Evolutionary conservation across 2,329 filamentous ascomycete species (phyloP).

Genomic region (Albifimbria verrucaria): DNA sequence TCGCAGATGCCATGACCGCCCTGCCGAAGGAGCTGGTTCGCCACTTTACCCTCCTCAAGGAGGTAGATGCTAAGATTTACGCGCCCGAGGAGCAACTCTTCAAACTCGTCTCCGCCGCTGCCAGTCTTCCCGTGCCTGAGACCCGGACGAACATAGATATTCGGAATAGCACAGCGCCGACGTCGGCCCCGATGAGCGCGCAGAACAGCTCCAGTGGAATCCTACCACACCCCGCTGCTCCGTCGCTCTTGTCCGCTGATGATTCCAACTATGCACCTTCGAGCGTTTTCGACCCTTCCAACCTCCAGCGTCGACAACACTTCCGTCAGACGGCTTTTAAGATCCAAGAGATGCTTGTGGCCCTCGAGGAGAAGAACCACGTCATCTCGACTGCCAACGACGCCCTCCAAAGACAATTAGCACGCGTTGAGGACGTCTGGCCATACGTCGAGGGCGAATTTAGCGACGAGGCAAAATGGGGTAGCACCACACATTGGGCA

Average conservation of each 20-base stretch:
- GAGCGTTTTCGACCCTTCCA: constrained; percentile 50
- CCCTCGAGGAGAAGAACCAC: constrained; percentile 96
- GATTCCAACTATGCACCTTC: constrained; percentile 39
- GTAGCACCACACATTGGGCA: constrained; percentile 91
- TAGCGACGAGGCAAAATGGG: constrained; percentile 90
- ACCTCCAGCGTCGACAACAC: constrained; percentile 65
- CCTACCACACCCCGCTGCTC: constrained; percentile 30
- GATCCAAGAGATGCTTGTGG: constrained; percentile 81
- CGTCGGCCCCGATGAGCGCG: constrained; percentile 46
- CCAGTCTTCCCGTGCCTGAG: constrained; percentile 47
- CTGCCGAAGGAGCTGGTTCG: constrained; percentile 92
- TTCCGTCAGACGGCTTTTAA: constrained; percentile 76
- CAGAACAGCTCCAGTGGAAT: constrained; percentile 46
- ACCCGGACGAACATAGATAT: constrained; percentile 42
- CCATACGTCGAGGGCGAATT: constrained; percentile 85
- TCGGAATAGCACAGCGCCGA: constrained; percentile 36
- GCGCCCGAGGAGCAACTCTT: constrained; percentile 80
- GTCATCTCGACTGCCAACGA: constrained; percentile 92
- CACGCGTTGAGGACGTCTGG: constrained; percentile 82
- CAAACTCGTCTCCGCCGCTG: constrained; percentile 66
- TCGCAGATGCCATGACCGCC: constrained; percentile 88
- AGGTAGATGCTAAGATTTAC: constrained; percentile 96
- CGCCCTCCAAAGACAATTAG: constrained; percentile 78
- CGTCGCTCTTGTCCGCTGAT: constrained; percentile 37
- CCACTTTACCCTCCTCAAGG: constrained; percentile 93